Evolutionary conservation across 345 rosid genomes (phyloP).

Genomic region (Camelina hispida): DNA sequence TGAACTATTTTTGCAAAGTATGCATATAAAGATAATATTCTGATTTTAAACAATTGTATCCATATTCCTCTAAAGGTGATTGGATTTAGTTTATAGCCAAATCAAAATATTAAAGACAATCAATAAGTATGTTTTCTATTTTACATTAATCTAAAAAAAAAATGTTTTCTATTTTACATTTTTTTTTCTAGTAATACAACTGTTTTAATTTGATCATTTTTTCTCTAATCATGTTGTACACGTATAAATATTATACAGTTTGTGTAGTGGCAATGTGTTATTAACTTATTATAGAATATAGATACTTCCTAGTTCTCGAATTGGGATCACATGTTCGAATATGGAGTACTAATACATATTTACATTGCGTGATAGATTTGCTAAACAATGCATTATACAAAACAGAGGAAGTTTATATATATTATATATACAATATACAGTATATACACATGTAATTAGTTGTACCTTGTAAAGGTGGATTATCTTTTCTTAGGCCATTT

Average conservation of each 20-base stretch:
- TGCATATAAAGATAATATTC: neutral
- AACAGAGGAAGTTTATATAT: conserved; percentile 27
- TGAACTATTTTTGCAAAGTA: conserved; percentile 11
- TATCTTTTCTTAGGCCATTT: conserved; percentile 32
- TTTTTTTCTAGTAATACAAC: no score
- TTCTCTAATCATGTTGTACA: neutral
- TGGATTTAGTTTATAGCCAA: neutral
- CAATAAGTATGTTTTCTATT: neutral
- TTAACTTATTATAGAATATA: neutral
- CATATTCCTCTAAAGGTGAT: neutral
- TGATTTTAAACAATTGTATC: conserved; percentile 3
- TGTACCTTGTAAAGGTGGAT: conserved; percentile 40
- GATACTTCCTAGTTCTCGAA: neutral
- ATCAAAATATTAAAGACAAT: neutral
- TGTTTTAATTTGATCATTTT: neutral
- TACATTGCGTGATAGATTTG: conserved; percentile 38
- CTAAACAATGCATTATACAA: conserved; percentile 9
- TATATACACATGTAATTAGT: conserved; percentile 22
- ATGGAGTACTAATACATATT: conserved; percentile 20
- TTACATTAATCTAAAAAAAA: no score
- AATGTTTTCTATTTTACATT: no score
- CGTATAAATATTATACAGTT: neutral
- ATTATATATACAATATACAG: neutral
- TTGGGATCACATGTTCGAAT: conserved; percentile 22
- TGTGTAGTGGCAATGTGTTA: neutral